Evolutionary conservation across 2,329 filamentous ascomycete species (phyloP).

Genomic region (Phyllosticta citrichinensis): DNA sequence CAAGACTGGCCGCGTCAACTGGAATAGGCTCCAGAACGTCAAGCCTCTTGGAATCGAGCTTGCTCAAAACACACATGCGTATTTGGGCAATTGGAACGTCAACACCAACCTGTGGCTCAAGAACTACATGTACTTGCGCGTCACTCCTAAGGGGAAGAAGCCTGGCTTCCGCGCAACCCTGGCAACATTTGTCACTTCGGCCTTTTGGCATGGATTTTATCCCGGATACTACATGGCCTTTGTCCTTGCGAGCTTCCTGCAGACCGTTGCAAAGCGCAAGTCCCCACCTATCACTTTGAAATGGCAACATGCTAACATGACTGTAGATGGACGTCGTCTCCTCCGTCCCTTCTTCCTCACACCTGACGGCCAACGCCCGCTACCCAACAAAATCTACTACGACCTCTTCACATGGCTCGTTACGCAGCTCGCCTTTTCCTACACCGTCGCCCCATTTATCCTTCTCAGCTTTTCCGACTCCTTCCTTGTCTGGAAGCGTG

Average conservation of each 20-base stretch:
- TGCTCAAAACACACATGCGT: conserved; percentile 88
- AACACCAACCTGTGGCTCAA: conserved; percentile 96
- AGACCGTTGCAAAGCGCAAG: conserved; percentile 89
- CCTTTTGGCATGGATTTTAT: conserved; percentile 97
- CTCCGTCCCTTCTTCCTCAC: conserved; percentile 89
- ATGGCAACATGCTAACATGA: conserved; percentile 7
- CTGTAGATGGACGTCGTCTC: conserved; percentile 72
- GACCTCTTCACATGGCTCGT: conserved; percentile 65
- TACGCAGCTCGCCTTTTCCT: conserved; percentile 77
- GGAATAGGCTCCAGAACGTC: conserved; percentile 86
- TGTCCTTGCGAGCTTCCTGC: conserved; percentile 78
- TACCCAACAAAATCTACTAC: conserved; percentile 71
- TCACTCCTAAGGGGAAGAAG: conserved; percentile 91
- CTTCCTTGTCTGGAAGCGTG: conserved; percentile 66
- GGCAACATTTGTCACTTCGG: conserved; percentile 88
- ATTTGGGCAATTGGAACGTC: conserved; percentile 92
- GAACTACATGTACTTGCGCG: conserved; percentile 90
- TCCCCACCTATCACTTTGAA: conserved; percentile 15
- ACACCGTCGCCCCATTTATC: conserved; percentile 75
- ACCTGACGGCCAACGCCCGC: conserved; percentile 48
- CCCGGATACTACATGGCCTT: conserved; percentile 94
- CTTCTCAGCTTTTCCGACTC: conserved; percentile 64
- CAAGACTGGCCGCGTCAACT: conserved; percentile 72
- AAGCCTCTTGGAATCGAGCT: conserved; percentile 75
- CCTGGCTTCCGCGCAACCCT: conserved; percentile 84